Conservation (phyloP, 2,329 filamentous ascomycete species). For the Stemphylium vesicarium region DNA sequence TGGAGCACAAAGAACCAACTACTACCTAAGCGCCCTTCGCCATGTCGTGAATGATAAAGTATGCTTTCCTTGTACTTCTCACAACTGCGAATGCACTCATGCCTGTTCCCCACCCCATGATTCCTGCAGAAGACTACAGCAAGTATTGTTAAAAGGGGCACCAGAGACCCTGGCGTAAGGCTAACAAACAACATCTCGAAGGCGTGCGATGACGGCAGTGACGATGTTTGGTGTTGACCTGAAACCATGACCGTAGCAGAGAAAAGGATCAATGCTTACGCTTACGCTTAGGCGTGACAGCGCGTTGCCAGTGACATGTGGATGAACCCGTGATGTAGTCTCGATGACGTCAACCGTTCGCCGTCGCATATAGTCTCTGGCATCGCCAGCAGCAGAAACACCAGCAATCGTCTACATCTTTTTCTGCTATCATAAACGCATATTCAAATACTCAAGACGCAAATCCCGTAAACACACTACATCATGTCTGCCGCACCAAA, state of each 20-base stretch:
- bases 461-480: not conserved
- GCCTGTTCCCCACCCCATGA: too few relatives aligned
- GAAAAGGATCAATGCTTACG: constrained; percentile 5
- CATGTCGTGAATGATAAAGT: not conserved
- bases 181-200: not conserved
- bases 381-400: not conserved
- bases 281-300: constrained; percentile 1
- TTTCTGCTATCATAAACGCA: not conserved
- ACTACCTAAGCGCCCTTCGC: not conserved
- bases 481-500: constrained; percentile 38
- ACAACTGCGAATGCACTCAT: too few relatives aligned
- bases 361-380: constrained; percentile 7
- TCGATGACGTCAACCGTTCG: constrained; percentile 13
- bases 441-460: too few relatives aligned
- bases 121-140: too few relatives aligned
- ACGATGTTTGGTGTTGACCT: not conserved
- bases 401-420: not conserved
- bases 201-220: not conserved
- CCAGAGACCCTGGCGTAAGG: not conserved
- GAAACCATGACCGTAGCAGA: not conserved
- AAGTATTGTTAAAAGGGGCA: too few relatives aligned
- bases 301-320: constrained; percentile 2
- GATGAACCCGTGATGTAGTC: constrained; percentile 6
- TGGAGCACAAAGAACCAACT: not conserved
- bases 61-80: too few relatives aligned